Evolutionary conservation across 1,284 basidiomycete species (phyloP).

Genomic region (Porodaedalea pini): DNA sequence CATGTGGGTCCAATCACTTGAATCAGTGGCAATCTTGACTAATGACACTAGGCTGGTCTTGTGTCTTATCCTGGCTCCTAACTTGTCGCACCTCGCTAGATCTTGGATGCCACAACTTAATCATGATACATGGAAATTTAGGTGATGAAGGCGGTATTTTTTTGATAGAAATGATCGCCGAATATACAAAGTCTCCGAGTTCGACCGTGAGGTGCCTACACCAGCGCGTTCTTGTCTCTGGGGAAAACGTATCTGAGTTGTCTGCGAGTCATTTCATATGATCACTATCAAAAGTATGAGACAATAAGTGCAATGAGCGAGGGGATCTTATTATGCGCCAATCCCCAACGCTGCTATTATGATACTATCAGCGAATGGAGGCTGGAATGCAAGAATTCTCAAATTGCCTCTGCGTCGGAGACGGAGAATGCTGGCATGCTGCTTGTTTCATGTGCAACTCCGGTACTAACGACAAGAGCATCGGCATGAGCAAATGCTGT

Average conservation of each 20-base stretch:
- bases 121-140: not conserved
- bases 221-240: too few species aligned
- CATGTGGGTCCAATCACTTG: not conserved
- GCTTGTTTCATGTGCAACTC: not conserved
- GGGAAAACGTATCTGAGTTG: too few species aligned
- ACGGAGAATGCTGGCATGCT: not conserved
- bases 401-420: not conserved
- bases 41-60: too few species aligned
- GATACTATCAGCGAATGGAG: not conserved
- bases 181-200: too few species aligned
- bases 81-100: not conserved
- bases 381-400: not conserved
- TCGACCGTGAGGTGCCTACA: too few species aligned
- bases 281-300: too few species aligned
- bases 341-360: not conserved
- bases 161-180: too few species aligned
- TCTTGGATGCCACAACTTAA: not conserved
- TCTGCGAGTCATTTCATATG: too few species aligned
- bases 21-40: not conserved
- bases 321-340: too few species aligned
- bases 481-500: not conserved
- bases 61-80: not conserved
- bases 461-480: not conserved
- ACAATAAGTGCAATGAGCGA: too few species aligned
- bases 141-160: too few species aligned